phyloP scores from a whole-genome alignment of 495 filamentous ascomycete species.

The Annulohypoxylon stygium region DNA sequence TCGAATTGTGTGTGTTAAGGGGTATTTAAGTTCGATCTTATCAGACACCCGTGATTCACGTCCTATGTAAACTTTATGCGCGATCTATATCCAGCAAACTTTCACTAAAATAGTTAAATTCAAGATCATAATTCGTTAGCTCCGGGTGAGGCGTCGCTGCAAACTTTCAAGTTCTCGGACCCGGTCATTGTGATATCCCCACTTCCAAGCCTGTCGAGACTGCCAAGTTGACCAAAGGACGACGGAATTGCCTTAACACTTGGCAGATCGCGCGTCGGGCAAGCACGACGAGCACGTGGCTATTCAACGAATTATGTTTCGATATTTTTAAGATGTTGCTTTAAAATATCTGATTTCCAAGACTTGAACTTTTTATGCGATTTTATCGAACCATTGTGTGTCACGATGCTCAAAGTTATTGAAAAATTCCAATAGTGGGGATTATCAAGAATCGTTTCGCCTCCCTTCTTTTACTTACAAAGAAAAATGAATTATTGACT shows the following conservation, averaged over 20 bases:
- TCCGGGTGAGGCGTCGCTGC: not conserved
- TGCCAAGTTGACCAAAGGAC: not conserved
- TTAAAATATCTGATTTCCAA: not conserved
- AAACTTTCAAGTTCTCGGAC: not conserved
- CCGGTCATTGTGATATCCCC: not conserved
- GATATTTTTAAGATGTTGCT: not conserved
- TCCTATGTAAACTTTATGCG: not conserved
- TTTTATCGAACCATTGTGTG: not conserved
- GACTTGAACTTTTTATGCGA: not conserved
- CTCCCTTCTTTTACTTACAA: not conserved
- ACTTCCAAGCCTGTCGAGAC: constrained; percentile 3
- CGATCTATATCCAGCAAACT: not conserved
- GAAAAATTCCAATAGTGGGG: not conserved
- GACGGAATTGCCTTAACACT: not conserved
- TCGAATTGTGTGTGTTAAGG: not conserved
- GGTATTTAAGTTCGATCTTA: constrained; percentile 1
- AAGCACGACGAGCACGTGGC: constrained; percentile 16
- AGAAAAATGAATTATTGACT: not conserved
- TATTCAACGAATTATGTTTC: not conserved
- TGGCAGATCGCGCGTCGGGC: not conserved
- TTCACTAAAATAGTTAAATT: not conserved
- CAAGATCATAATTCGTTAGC: not conserved
- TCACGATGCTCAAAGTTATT: not conserved
- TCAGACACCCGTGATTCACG: not conserved
- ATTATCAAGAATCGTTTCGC: not conserved